Evolutionary conservation across 1,284 basidiomycete genomes (phyloP).

Genomic region (Pseudozyma sp.): DNA sequence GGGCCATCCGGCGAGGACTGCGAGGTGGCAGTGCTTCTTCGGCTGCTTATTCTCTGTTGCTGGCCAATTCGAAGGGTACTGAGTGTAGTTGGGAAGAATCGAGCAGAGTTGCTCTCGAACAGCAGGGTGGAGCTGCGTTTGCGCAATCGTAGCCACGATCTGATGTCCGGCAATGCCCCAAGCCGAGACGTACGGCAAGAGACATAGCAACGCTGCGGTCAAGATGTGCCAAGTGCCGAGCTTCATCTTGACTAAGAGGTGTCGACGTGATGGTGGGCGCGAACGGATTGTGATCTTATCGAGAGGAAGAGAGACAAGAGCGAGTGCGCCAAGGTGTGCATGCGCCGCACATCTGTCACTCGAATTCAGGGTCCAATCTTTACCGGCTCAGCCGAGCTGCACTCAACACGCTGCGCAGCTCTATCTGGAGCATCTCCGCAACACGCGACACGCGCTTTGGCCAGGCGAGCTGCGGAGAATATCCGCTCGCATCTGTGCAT

Average conservation of each 20-base stretch:
- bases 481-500: not conserved
- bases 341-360: not conserved
- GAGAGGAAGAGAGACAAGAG: not conserved
- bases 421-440: not conserved
- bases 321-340: not conserved
- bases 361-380: slow-evolving; percentile 22
- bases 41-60: not conserved
- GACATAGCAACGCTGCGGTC: slow-evolving; percentile 10
- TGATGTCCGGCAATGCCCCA: slow-evolving; percentile 78
- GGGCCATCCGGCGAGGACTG: slow-evolving; percentile 85
- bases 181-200: slow-evolving; percentile 28
- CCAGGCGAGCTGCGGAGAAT: too few species aligned
- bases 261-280: slow-evolving; percentile 6
- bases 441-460: not conserved
- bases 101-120: slow-evolving; percentile 78
- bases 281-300: slow-evolving; percentile 1
- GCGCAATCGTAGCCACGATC: slow-evolving; percentile 90
- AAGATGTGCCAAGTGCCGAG: not conserved
- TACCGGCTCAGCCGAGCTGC: not conserved
- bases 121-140: slow-evolving; percentile 84
- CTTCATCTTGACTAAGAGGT: slow-evolving; percentile 9
- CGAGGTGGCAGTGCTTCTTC: slow-evolving; percentile 66
- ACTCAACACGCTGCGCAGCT: not conserved
- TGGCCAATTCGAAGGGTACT: slow-evolving; percentile 43
- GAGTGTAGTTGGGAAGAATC: slow-evolving; percentile 73